These are phyloP conservation scores for Phytophthora pistaciae DNA, from an alignment of 352 stramenopile species.

Conservation along the genomic window DNA sequence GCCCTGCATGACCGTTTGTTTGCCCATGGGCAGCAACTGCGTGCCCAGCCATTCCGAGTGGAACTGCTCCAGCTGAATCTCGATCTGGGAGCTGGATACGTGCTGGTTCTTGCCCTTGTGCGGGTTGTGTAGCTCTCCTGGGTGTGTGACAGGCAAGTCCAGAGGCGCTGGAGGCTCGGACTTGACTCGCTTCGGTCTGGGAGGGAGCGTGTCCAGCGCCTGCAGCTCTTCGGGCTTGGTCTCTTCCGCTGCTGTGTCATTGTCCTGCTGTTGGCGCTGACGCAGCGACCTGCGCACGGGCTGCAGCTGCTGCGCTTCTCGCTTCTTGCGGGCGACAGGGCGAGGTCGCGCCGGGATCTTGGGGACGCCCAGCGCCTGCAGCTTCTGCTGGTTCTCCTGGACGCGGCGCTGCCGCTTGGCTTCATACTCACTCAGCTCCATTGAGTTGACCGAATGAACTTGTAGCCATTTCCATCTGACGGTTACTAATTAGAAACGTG, in stretches of 20 bases:
- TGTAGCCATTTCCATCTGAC: neutral
- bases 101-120: conserved; percentile 16
- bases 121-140: neutral
- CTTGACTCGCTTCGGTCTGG: conserved; percentile 10
- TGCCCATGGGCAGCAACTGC: conserved; percentile 61
- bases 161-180: conserved; percentile 1
- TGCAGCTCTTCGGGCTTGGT: neutral
- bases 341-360: conserved; percentile 9
- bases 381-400: conserved; percentile 51
- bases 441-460: neutral
- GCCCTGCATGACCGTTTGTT: conserved; percentile 57
- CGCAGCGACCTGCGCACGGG: conserved; percentile 38
- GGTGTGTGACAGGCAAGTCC: conserved; percentile 17
- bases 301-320: neutral
- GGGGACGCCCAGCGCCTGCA: conserved; percentile 50
- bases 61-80: conserved; percentile 51
- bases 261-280: conserved; percentile 14
- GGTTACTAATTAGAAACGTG: neutral
- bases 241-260: neutral
- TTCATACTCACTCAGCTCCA: conserved; percentile 61
- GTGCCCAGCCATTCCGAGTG: conserved; percentile 59
- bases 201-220: neutral
- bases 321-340: conserved; percentile 6
- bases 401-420: conserved; percentile 68
- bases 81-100: conserved; percentile 36